phyloP scores from a whole-genome alignment of 1,139 yeast genomes.

The Trichomonascaceae sp. region DNA sequence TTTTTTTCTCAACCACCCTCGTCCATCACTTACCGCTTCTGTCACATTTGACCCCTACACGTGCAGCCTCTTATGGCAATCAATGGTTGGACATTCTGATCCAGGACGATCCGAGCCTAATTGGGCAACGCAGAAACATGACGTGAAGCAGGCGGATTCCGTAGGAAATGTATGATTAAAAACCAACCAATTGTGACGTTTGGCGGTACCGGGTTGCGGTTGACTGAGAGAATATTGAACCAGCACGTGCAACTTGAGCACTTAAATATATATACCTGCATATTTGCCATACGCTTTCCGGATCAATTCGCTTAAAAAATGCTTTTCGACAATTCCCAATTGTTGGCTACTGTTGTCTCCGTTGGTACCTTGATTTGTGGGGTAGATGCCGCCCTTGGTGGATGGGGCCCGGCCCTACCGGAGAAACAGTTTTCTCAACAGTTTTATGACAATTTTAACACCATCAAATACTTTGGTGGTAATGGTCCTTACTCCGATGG shows the following conservation, averaged over 20 bases:
- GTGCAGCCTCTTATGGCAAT: neutral
- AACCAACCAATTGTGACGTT: neutral
- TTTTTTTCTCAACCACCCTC: neutral
- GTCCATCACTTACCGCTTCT: neutral
- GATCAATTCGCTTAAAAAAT: neutral
- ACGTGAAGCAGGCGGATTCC: neutral
- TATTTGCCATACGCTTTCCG: neutral
- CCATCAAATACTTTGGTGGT: constrained; percentile 38
- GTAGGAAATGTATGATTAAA: neutral
- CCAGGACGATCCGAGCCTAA: neutral
- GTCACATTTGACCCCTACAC: neutral
- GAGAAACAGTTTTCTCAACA: constrained; percentile 19
- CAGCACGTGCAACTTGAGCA: neutral
- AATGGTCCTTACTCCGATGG: constrained; percentile 41
- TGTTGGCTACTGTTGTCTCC: neutral
- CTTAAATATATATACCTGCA: neutral
- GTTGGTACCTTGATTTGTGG: neutral
- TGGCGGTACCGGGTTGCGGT: neutral
- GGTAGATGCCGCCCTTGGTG: neutral
- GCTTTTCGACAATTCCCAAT: neutral
- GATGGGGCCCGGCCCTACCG: neutral
- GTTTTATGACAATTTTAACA: constrained; percentile 28
- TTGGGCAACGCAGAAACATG: neutral
- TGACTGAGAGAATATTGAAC: neutral
- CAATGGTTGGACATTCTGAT: neutral